phyloP scores from a whole-genome alignment of 148 eudicot species.

The Chenopodium quinoa region DNA sequence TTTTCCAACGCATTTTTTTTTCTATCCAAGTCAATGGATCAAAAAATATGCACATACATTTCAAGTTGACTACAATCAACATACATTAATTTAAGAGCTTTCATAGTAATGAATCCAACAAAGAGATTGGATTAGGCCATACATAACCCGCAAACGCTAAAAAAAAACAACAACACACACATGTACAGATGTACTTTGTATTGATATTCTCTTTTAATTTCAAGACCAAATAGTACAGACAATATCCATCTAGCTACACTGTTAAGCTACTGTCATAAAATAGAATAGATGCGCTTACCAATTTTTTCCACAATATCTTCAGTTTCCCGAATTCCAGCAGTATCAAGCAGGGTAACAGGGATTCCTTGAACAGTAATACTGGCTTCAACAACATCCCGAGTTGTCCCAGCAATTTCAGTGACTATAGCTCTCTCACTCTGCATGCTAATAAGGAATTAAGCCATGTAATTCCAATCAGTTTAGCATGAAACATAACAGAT shows the following conservation, averaged over 20 bases:
- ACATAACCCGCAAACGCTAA: not conserved
- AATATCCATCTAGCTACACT: not conserved
- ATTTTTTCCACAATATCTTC: slow-evolving; percentile 85
- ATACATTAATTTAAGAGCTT: not conserved
- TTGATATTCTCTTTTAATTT: not conserved
- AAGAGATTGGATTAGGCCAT: not conserved
- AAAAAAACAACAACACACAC: too few species aligned
- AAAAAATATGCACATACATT: not conserved
- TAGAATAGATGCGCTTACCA: slow-evolving; percentile 43
- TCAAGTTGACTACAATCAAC: not conserved
- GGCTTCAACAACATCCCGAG: slow-evolving; percentile 92
- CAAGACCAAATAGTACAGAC: not conserved
- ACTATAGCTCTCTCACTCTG: slow-evolving; percentile 99
- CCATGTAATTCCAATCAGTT: slow-evolving; percentile 37
- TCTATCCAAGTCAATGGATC: not conserved
- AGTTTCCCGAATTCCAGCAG: slow-evolving; percentile 97
- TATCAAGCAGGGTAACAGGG: slow-evolving; percentile 91
- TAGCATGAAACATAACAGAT: slow-evolving; percentile 5
- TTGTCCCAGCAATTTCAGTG: slow-evolving; percentile 96
- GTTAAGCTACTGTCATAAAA: not conserved
- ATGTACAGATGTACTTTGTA: too few species aligned
- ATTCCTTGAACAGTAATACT: slow-evolving; percentile 74
- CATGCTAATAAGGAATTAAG: slow-evolving; percentile 61
- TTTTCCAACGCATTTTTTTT: not conserved
- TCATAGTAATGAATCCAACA: not conserved